Evolutionary conservation across 305 asterid species (phyloP), one percentile per base, ranked within the genome.

Genomic region (Ilex paraguariensis): DNA sequence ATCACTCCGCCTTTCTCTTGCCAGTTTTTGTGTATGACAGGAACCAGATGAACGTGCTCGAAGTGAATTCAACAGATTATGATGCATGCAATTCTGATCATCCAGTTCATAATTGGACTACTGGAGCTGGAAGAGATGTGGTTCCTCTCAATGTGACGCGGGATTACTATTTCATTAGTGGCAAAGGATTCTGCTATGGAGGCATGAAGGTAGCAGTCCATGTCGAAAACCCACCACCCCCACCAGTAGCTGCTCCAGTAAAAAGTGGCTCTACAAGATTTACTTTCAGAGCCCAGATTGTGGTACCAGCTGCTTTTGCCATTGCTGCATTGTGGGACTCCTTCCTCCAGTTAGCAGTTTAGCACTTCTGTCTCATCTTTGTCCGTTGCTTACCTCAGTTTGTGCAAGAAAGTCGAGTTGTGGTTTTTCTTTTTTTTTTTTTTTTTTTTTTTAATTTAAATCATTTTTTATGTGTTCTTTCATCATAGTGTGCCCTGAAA

Each of bases 71-170:
- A 79, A 86, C 95, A 3, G 59, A 84, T 30, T 91, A 73, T 6
- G 95, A 79, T 53, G 70, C 15, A 8, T 91, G 97, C 87, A 82
- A 54, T 59, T 52, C 87, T 3, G 83, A 84, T 3, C 79, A 83
- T 21, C 82, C 81, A 0, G 60, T 83, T 54, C 97, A 83, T 81
- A 88, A 87, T 49, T 88, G 82, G 82, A 91, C 95, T 5, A 79
- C 86, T 0, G 95, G 95, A 7, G 97, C 91, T 0, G 96, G 98
- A 46, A 70, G 98, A 40, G 97, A 91, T 9, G 97, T 89, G 56
- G 97, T 89, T 66, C 96, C 85, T 3, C 87, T 89, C 55, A 91
- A 91, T 13, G 75, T 77, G 60, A 91, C 95, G 0, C 81, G 57
- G 56, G 75, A 78, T n/a, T 83, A 66, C 69, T 88, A 89, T 51